These are phyloP conservation scores for Taphrina flavorubra DNA, from an alignment of 1,139 yeast genomes.

Conservation along the genomic window DNA sequence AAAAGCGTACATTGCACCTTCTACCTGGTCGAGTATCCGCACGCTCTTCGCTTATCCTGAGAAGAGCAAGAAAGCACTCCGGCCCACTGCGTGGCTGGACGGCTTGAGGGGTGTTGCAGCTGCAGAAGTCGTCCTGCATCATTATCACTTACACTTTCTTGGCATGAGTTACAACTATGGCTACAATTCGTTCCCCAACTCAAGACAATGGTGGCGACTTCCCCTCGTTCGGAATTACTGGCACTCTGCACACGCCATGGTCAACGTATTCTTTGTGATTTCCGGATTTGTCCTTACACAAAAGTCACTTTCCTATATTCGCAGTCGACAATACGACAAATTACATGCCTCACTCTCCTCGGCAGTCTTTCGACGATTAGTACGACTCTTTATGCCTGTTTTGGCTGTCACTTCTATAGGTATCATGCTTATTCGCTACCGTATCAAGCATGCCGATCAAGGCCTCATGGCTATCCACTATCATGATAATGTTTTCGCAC, in stretches of 20 bases:
- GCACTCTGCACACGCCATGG: constrained; percentile 39
- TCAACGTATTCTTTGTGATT: constrained; percentile 37
- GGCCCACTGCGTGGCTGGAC: constrained; percentile 37
- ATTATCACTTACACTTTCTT: constrained; percentile 30
- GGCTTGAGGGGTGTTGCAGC: constrained; percentile 35
- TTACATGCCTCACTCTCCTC: constrained; percentile 24
- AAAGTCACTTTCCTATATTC: constrained; percentile 17
- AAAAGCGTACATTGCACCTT: not conserved
- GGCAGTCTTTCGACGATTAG: constrained; percentile 25
- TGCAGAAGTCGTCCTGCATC: constrained; percentile 33
- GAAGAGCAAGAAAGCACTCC: not conserved
- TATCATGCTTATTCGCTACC: constrained; percentile 11
- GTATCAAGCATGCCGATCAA: not conserved
- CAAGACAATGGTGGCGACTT: constrained; percentile 34
- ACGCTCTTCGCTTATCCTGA: constrained; percentile 12
- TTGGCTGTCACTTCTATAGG: constrained; percentile 21
- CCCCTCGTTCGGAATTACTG: constrained; percentile 29
- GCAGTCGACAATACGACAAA: constrained; percentile 28
- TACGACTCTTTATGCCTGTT: constrained; percentile 21
- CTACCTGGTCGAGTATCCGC: not conserved
- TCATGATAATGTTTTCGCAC: not conserved
- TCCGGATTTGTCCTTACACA: constrained; percentile 36
- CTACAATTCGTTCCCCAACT: constrained; percentile 14
- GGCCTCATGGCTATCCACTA: constrained; percentile 1
- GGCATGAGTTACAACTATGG: constrained; percentile 18